Evolutionary conservation across 768 basidiomycete species (phyloP).

Genomic region (Lentinula sp.): DNA sequence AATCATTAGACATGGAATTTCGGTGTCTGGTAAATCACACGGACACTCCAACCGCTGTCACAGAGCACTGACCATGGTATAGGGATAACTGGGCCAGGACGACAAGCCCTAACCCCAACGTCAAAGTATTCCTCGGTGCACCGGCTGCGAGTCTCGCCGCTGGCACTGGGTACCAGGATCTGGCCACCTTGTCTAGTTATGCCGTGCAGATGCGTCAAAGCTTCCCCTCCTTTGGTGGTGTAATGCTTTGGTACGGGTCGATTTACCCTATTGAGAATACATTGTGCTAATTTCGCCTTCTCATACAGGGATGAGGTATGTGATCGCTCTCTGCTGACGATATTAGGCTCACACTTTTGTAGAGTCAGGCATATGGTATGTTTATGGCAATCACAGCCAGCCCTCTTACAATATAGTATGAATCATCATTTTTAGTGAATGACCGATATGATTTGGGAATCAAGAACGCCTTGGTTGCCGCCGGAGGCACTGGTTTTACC

Average conservation of each 20-base stretch:
- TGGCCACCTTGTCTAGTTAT: slow-evolving; percentile 39
- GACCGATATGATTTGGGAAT: slow-evolving; percentile 53
- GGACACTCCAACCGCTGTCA: neutral
- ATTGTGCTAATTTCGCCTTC: slow-evolving; percentile 11
- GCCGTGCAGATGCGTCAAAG: slow-evolving; percentile 45
- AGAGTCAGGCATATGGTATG: slow-evolving; percentile 5
- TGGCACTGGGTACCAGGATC: slow-evolving; percentile 53
- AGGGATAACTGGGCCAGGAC: slow-evolving; percentile 65
- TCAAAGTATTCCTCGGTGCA: slow-evolving; percentile 62
- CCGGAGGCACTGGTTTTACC: slow-evolving; percentile 65
- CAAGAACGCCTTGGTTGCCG: slow-evolving; percentile 51
- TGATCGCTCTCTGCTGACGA: neutral
- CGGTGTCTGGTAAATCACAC: slow-evolving; percentile 40
- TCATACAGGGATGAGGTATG: slow-evolving; percentile 15
- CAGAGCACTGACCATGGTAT: neutral
- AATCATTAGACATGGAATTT: slow-evolving; percentile 54
- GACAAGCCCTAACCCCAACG: slow-evolving; percentile 50
- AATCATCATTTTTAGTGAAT: slow-evolving; percentile 34
- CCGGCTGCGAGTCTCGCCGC: slow-evolving; percentile 54
- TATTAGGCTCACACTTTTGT: neutral
- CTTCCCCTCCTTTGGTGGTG: slow-evolving; percentile 63
- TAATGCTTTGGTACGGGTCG: slow-evolving; percentile 51
- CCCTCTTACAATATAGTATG: no score
- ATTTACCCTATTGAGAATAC: slow-evolving; percentile 5
- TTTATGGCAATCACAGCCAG: no score